Evolutionary conservation across 106 monocot species (phyloP).

Genomic region (Alisma plantagoaquatica): DNA sequence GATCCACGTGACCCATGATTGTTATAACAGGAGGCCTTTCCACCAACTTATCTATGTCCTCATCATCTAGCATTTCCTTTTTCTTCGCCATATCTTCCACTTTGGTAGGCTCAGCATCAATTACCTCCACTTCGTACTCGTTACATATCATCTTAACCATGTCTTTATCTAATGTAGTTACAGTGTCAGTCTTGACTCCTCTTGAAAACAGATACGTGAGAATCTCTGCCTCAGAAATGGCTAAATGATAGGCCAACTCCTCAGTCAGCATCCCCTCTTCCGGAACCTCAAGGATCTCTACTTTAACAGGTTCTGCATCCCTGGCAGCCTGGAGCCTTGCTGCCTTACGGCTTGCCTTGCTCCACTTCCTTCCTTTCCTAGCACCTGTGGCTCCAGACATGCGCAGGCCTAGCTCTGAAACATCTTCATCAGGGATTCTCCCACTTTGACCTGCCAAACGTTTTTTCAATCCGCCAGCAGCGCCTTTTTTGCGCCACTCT

Average conservation of each 20-base stretch:
- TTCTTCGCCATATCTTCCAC: slow-evolving; percentile 95
- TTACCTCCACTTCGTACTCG: slow-evolving; percentile 92
- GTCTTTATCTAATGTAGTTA: slow-evolving; percentile 59
- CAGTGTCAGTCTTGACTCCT: slow-evolving; percentile 57
- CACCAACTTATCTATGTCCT: slow-evolving; percentile 69
- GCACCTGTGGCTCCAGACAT: slow-evolving; percentile 46
- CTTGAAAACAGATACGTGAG: slow-evolving; percentile 50
- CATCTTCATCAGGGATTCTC: slow-evolving; percentile 32
- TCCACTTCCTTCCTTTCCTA: slow-evolving; percentile 80
- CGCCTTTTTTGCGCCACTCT: slow-evolving; percentile 48
- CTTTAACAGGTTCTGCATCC: slow-evolving; percentile 73
- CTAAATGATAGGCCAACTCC: slow-evolving; percentile 69
- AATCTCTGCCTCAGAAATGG: slow-evolving; percentile 63
- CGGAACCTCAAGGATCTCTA: slow-evolving; percentile 90
- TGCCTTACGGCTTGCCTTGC: slow-evolving; percentile 71
- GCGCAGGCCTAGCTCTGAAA: slow-evolving; percentile 46
- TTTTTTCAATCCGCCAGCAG: slow-evolving; percentile 36
- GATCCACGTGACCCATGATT: slow-evolving; percentile 99
- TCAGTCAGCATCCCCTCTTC: slow-evolving; percentile 80
- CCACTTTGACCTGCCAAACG: slow-evolving; percentile 31
- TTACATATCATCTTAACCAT: slow-evolving; percentile 97
- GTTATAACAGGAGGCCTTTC: slow-evolving; percentile 86
- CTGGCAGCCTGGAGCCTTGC: slow-evolving; percentile 64
- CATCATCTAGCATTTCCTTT: slow-evolving; percentile 75
- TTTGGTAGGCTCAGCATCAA: slow-evolving; percentile 48